Base-by-base conservation (phyloP, 441 rosid genomes). In the Syzygium malaccense region DNA sequence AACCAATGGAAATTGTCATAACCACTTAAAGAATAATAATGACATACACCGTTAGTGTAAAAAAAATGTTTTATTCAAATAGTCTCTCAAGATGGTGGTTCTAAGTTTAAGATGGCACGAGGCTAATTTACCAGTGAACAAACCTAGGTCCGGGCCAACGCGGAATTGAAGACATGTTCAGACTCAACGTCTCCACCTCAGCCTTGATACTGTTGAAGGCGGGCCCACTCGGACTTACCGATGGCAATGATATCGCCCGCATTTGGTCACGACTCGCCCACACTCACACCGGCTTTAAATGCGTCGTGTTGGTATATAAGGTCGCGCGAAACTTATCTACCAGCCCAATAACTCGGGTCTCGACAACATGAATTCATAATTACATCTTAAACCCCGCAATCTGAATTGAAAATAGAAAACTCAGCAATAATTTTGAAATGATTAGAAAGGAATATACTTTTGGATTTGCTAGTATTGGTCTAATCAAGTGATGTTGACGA, bases 211-310 rank as follows among this genome's bases (percentile, higher is more conserved):
- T 25, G 5, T 68, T 4, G 48, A 68, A 68, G 79, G 48, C 0
- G 5, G 48, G 79, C 41, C 26, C 26, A 18, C 26, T 19, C 14
- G 19, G 2, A 68, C 14, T 4, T 10, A 18, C 0, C 3, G 10
- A 3, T 13, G 19, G 14, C 2, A 45, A 9, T 32, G 45, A 30
- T 32, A 32, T 66, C 8, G 20, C 37, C 6, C 13, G 17, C 71
- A 30, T 45, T 15, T 4, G 23, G 23, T 17, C 0, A 1, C 6
- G 3, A 66, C 12, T 66, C 3, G 2, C 25, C 41, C 12, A 0
- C 41, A 0, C 18, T 64, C 23, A 2, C 12, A 30, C 19, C 6
- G 6, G 7, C 23, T 66, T 66, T 33, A 18, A 66, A 30, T 8
- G 13, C 0, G 2, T 8, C 0, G 1, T 66, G 3, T 66, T 32